phyloP scores from a whole-genome alignment of 2,329 filamentous ascomycete species.

The Chaetomiaceae sp. region DNA sequence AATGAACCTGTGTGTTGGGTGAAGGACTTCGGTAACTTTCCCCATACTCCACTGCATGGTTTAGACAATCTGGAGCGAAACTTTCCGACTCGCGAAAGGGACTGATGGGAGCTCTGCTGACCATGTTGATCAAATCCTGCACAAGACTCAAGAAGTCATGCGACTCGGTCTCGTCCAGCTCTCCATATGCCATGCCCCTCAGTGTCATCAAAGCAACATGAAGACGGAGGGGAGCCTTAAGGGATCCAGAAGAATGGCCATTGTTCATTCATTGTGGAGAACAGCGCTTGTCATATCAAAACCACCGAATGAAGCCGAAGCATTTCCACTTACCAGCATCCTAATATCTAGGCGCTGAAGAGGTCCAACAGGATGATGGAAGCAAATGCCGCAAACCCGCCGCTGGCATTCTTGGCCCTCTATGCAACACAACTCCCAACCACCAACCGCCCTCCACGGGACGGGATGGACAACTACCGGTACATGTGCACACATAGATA shows the following conservation, averaged over 20 bases:
- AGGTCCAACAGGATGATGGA: not conserved
- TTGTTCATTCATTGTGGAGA: not conserved
- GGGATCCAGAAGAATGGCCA: not conserved
- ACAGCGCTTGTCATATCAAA: not conserved
- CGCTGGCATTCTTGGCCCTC: constrained; percentile 3
- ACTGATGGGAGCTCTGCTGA: too few relatives aligned
- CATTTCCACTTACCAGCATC: not conserved
- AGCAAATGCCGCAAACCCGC: constrained; percentile 13
- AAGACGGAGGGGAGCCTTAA: not conserved
- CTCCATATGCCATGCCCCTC: not conserved
- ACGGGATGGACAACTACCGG: not conserved
- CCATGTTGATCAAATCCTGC: not conserved
- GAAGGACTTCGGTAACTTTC: too few relatives aligned
- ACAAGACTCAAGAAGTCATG: not conserved
- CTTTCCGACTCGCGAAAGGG: too few relatives aligned
- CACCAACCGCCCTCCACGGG: not conserved
- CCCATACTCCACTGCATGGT: not conserved
- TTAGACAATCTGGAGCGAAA: not conserved
- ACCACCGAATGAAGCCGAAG: not conserved
- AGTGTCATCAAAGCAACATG: not conserved
- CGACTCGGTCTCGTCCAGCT: not conserved
- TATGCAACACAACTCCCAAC: not conserved
- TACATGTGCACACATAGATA: too few relatives aligned
- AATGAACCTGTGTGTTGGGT: too few relatives aligned
- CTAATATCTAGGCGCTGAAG: not conserved